phyloP scores from a whole-genome alignment of 2,329 filamentous ascomycete genomes.

The Xylariaceae sp. region DNA sequence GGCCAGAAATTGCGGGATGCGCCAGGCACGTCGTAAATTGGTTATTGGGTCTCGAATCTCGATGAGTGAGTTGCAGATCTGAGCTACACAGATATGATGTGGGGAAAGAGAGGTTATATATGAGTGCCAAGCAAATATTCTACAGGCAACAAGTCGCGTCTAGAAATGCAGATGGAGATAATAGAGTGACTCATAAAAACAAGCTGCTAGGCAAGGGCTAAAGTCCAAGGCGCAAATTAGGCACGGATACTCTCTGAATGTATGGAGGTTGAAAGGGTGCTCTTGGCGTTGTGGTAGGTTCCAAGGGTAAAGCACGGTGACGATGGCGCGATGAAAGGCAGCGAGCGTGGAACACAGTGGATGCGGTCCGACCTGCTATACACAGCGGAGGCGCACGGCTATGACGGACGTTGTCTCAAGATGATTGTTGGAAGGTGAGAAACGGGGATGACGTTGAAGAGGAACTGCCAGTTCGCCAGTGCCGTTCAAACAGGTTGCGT shows the following conservation, averaged over 20 bases:
- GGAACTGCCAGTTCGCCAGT: neutral
- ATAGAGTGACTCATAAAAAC: neutral
- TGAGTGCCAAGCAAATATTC: slow-evolving; percentile 6
- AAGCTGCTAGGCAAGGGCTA: neutral
- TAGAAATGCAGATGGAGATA: neutral
- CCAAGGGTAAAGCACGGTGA: neutral
- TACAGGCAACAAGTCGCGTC: slow-evolving; percentile 2
- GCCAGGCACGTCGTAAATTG: too few relatives aligned
- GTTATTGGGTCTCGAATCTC: too few relatives aligned
- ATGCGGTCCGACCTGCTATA: neutral
- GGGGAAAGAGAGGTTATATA: slow-evolving; percentile 7
- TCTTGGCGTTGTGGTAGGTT: neutral
- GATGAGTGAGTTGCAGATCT: too few relatives aligned
- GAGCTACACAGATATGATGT: neutral
- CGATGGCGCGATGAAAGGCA: neutral
- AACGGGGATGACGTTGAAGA: slow-evolving; percentile 6
- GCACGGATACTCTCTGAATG: neutral
- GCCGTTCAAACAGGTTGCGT: too few relatives aligned
- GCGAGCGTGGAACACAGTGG: neutral
- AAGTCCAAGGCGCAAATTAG: neutral
- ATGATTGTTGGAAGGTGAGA: too few relatives aligned
- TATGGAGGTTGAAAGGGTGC: slow-evolving; percentile 1
- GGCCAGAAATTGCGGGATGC: too few relatives aligned
- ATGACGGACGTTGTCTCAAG: too few relatives aligned
- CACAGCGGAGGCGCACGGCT: neutral